Evolutionary conservation across 1,139 yeast genomes (phyloP).

Genomic region (Geotrichum histeridarum): DNA sequence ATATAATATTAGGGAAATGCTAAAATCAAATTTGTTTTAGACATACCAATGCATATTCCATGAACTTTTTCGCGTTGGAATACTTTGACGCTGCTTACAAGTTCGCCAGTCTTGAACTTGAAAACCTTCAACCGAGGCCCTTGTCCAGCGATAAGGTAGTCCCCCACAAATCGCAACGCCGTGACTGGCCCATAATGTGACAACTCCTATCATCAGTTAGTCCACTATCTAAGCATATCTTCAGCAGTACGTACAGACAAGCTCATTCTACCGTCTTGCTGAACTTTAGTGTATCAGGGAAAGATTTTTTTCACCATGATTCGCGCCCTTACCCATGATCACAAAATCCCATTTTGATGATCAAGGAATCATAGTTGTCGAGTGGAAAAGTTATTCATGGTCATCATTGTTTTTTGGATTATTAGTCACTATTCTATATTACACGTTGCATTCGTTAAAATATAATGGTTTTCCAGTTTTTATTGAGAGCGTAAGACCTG

Average conservation of each 20-base stretch:
- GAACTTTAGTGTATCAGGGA: no score
- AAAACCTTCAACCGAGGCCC: conserved; percentile 65
- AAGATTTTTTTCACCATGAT: neutral
- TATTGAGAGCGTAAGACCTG: conserved; percentile 10
- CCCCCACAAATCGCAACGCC: conserved; percentile 46
- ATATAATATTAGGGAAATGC: neutral
- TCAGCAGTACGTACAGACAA: neutral
- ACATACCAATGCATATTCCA: conserved; percentile 47
- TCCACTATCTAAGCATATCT: neutral
- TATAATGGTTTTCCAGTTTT: neutral
- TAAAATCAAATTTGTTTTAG: neutral
- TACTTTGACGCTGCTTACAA: conserved; percentile 44
- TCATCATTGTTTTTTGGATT: neutral
- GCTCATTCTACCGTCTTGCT: neutral
- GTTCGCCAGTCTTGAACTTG: conserved; percentile 42
- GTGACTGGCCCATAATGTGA: conserved; percentile 73
- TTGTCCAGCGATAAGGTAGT: conserved; percentile 57
- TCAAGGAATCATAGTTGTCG: neutral
- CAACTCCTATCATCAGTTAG: conserved; percentile 8
- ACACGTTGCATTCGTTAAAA: neutral
- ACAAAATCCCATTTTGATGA: neutral
- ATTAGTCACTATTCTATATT: neutral
- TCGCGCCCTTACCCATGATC: neutral
- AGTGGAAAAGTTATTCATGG: neutral
- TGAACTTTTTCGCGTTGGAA: conserved; percentile 76